Base-by-base conservation (phyloP, 1,139 yeast genomes). In the Trichomonascaceae sp. region DNA sequence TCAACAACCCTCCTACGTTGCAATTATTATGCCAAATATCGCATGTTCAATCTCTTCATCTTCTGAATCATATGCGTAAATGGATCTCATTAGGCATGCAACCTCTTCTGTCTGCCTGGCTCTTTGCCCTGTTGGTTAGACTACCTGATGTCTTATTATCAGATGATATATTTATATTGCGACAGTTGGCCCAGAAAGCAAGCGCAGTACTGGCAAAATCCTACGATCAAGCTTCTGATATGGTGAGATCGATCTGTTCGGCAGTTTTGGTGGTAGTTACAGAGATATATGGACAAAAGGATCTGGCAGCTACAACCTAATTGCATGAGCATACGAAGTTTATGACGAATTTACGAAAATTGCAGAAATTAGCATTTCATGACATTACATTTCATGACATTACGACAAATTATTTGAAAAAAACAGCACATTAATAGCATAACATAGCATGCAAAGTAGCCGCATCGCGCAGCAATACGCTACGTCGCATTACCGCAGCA, bases 141-240 rank as follows among this genome's bases (percentile, higher is more conserved):
- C 57, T 74, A 7, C 78, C 78, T 3, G 69, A 64, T 22, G 59
- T 70, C 0, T 53, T 76, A 18, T 66, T 66, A 10, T 70, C 72
- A 0, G 66, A 70, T 7, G 78, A 76, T 45, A 54, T 74, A 2
- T 67, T 78, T 9, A 62, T 70, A 9, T 56, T 78, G 43, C 66
- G 82, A 18, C 66, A 68, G 6, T 61, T 75, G 43, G 76, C 72
- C n/a, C 72, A 72, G 53, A 73, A 73, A 58, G 47, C 50, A 2
- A n/a, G 38, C n/a, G 27, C 46, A 4, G 30, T 43, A 2, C 47
- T 43, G 1, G 45, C 24, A 6, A 51, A 32, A 13, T 7, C n/a
- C 2, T 45, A 41, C 19, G 15, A 13, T 3, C 27, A 41, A 24
- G 27, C 32, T 1, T 38, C 15, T 1, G 53, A 51, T 43, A 15